phyloP scores from a whole-genome alignment of 768 basidiomycete species.

The Cystofilobasidium bisporidii region DNA sequence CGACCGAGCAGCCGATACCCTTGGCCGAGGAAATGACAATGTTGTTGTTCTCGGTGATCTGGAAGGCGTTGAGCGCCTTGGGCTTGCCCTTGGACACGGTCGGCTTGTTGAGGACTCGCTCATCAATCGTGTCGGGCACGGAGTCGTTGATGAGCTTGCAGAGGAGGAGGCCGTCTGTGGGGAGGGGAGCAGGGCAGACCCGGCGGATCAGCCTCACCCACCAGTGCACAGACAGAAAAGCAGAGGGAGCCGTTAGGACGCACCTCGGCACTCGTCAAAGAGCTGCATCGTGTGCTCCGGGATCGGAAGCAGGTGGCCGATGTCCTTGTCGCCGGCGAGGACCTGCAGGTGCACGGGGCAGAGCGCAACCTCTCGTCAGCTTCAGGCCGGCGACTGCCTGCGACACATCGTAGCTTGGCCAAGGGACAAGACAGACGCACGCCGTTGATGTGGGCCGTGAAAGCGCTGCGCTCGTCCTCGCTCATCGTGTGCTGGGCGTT shows the following conservation, averaged over 20 bases:
- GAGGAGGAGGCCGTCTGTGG: constrained; percentile 76
- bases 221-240: background rate
- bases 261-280: constrained; percentile 80
- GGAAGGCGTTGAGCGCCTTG: constrained; percentile 81
- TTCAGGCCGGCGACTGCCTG: no score
- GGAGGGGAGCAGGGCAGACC: background rate
- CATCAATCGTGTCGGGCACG: constrained; percentile 97
- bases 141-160: constrained; percentile 99
- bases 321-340: constrained; percentile 78
- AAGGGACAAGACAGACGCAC: constrained; percentile 49
- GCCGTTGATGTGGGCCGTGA: constrained; percentile 96
- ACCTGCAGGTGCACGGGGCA: constrained; percentile 57
- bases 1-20: constrained; percentile 95
- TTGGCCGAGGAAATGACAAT: constrained; percentile 97
- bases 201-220: background rate
- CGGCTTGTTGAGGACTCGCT: constrained; percentile 91
- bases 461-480: constrained; percentile 87
- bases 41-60: constrained; percentile 99
- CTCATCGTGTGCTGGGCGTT: constrained; percentile 96
- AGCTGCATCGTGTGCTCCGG: constrained; percentile 96
- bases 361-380: no score
- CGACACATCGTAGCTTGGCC: no score
- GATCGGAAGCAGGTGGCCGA: constrained; percentile 73
- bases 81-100: constrained; percentile 51
- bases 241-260: no score